phyloP scores from a whole-genome alignment of 768 basidiomycete genomes.

The Russula dissimulans region DNA sequence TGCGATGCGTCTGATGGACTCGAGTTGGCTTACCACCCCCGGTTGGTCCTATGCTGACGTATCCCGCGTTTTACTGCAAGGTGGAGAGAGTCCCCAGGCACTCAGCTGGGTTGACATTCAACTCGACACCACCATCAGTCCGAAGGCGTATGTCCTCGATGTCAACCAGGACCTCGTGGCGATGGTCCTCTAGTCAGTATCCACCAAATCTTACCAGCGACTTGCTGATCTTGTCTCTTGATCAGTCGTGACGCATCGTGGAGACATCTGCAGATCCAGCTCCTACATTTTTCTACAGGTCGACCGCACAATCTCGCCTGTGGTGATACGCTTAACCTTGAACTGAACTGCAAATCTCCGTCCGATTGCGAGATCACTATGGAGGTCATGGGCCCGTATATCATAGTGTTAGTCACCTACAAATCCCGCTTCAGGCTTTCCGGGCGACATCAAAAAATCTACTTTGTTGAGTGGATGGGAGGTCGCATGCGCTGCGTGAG shows the following conservation, averaged over 20 bases:
- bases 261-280: background rate
- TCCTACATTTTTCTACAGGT: slow-evolving; percentile 8
- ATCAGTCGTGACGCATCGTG: slow-evolving; percentile 6
- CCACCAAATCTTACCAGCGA: background rate
- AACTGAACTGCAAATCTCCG: slow-evolving; percentile 9
- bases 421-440: slow-evolving; percentile 6
- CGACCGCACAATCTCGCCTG: background rate
- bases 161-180: slow-evolving; percentile 11
- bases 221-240: background rate
- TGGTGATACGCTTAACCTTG: background rate
- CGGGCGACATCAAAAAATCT: slow-evolving; percentile 4
- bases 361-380: slow-evolving; percentile 9
- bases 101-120: slow-evolving; percentile 6
- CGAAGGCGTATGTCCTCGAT: slow-evolving; percentile 15
- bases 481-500: slow-evolving; percentile 8
- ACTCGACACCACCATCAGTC: slow-evolving; percentile 4
- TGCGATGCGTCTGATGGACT: slow-evolving; percentile 12
- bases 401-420: slow-evolving; percentile 6
- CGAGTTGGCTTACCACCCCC: slow-evolving; percentile 10
- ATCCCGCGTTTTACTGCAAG: background rate
- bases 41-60: slow-evolving; percentile 16
- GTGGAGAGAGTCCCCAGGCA: background rate
- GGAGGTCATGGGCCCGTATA: slow-evolving; percentile 9
- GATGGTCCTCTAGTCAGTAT: slow-evolving; percentile 8
- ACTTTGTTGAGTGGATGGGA: slow-evolving; percentile 7